Percentiles rank a stretch among this genome's conserved stretches.
phyloP scores from a whole-genome alignment of 495 filamentous ascomycete species.

The Neurospora africana region DNA sequence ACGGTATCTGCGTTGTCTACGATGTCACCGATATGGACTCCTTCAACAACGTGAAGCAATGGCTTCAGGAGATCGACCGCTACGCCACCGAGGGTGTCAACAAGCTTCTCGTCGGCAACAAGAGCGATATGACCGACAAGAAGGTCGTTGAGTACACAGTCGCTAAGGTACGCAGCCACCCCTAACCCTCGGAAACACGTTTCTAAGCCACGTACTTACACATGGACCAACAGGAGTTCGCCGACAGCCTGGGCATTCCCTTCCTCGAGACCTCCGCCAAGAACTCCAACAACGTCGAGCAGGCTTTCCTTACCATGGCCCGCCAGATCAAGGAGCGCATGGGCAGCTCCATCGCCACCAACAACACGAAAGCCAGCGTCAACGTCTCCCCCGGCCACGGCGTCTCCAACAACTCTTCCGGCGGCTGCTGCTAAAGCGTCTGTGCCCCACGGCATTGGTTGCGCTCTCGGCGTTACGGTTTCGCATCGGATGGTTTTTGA shows the following conservation, averaged over 20 bases:
- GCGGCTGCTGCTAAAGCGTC: slow-evolving; percentile 79
- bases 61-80: slow-evolving; percentile 98
- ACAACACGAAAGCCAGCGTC: slow-evolving; percentile 97
- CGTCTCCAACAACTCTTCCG: slow-evolving; percentile 79
- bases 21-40: slow-evolving; percentile 99
- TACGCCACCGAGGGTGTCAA: slow-evolving; percentile 99
- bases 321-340: slow-evolving; percentile 99
- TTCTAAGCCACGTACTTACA: slow-evolving; percentile 5
- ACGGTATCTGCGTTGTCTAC: slow-evolving; percentile 99
- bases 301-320: slow-evolving; percentile 99
- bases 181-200: neutral
- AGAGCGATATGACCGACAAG: slow-evolving; percentile 99
- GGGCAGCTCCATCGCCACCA: slow-evolving; percentile 86
- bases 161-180: slow-evolving; percentile 64
- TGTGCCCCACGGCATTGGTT: slow-evolving; percentile 3
- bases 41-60: slow-evolving; percentile 99
- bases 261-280: slow-evolving; percentile 99
- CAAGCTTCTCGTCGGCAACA: slow-evolving; percentile 98
- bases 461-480: slow-evolving; percentile 16
- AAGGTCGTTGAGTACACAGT: slow-evolving; percentile 99
- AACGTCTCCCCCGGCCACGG: slow-evolving; percentile 90
- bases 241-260: slow-evolving; percentile 95
- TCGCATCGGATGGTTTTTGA: slow-evolving; percentile 21
- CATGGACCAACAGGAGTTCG: slow-evolving; percentile 65
- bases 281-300: slow-evolving; percentile 98